These are phyloP conservation scores for Eucalyptus grandis DNA, from an alignment of 345 rosid species.

Conservation along the genomic window DNA sequence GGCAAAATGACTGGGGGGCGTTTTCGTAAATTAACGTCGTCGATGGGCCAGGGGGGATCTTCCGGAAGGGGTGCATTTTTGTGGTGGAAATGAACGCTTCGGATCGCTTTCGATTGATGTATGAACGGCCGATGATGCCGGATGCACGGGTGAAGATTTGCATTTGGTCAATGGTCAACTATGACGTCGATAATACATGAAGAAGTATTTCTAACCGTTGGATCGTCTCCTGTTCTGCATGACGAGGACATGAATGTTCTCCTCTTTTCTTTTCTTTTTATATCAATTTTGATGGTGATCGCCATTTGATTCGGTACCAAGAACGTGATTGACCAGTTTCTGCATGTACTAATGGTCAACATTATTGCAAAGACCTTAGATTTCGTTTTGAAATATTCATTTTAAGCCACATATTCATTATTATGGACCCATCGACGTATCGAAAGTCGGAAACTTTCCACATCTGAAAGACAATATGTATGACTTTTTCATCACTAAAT, in stretches of 20 bases:
- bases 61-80: not conserved
- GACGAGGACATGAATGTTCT: not conserved
- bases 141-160: not conserved
- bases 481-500: too few species aligned
- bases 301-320: not conserved
- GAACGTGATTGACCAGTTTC: not conserved
- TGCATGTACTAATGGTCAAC: not conserved
- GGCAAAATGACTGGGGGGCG: not conserved
- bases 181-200: not conserved
- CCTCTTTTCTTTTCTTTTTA: not conserved
- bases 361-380: not conserved
- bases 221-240: not conserved
- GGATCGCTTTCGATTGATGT: not conserved
- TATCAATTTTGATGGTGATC: not conserved
- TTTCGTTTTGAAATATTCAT: not conserved
- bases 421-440: not conserved
- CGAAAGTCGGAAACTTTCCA: accelerated
- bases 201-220: not conserved
- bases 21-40: too few species aligned
- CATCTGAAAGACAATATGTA: not conserved
- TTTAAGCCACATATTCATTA: not conserved
- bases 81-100: not conserved
- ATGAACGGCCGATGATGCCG: not conserved
- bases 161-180: not conserved
- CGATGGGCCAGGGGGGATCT: not conserved